Conservation (phyloP, 441 rosid genomes). For the Eruca vesicaria region DNA sequence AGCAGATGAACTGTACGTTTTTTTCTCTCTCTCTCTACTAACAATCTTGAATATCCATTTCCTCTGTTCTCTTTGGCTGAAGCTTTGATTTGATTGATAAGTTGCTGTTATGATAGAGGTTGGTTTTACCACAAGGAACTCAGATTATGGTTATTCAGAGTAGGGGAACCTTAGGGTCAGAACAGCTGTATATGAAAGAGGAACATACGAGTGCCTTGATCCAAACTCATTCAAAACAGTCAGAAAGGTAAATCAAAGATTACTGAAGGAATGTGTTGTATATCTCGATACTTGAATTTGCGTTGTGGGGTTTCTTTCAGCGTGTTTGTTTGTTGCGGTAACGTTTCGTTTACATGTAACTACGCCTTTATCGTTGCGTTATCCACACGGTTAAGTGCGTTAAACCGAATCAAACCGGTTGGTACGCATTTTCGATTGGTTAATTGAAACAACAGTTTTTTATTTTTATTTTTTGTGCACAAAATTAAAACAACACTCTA, state of each 20-base stretch:
- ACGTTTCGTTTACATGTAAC: not conserved
- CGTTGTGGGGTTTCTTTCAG: not conserved
- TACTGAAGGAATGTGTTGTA: not conserved
- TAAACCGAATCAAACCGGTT: not conserved
- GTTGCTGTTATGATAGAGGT: constrained; percentile 73
- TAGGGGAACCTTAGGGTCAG: constrained; percentile 85
- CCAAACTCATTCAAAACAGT: constrained; percentile 70
- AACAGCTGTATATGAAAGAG: constrained; percentile 70
- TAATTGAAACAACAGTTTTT: not conserved
- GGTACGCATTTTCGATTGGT: not conserved
- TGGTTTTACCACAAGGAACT: constrained; percentile 97
- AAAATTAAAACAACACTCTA: not conserved
- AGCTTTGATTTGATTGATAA: not conserved
- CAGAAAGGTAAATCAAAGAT: constrained; percentile 57
- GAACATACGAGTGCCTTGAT: constrained; percentile 87
- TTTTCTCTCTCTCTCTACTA: constrained; percentile 12
- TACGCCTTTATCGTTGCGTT: not conserved
- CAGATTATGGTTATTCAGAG: constrained; percentile 76
- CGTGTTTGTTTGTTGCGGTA: not conserved
- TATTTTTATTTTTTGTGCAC: too few species aligned
- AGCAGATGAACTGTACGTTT: constrained; percentile 90
- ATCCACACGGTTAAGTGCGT: not conserved
- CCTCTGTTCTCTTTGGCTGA: not conserved
- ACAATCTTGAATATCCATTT: not conserved
- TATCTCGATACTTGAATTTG: not conserved